Evolutionary conservation across 805 yeast genomes (phyloP), one percentile per base, ranked within the genome.

Genomic region (Danielozyma ontarioensis): DNA sequence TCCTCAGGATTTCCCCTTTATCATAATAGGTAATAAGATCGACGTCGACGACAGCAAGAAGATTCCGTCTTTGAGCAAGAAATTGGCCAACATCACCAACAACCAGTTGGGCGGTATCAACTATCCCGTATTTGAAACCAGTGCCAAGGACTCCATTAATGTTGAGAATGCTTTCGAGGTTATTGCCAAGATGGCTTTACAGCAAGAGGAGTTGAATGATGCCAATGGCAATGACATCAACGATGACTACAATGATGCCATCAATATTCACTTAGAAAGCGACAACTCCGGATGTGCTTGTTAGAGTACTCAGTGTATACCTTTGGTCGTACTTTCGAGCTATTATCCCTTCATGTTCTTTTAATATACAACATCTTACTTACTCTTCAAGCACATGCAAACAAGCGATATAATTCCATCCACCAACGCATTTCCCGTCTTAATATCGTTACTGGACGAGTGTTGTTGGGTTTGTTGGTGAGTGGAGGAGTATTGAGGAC

Each of bases 101-200:
- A 62, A 64, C 43, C 72, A 66, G 42, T 73, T 55, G 64, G 94
- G 62, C 2, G 86, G 88, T 42, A 70, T 88, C 40, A 62, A 57
- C 46, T 64, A 64, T 45, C 97, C 98, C 3, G 79, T 89, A 39
- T 90, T 93, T 53, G 96, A 90, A 60, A 90, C 98, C n/a, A 80
- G 93, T 69, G 98, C 98, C 13, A 93, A 90, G 65, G 96, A 88
- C 57, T 88, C 93, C 12, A 85, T 89, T 31, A 94, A 94, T 48
- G 96, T 90, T 23, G 96, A 89, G 53, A 80, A 83, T 50, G 97
- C 97, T 3, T 90, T 90, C 53, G 97, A 93, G 57, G 95, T 89
- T 27, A 85, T 90, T 49, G 96, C 96, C 21, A 76, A 96, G 51
- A 87, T 86, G 65, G 98, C 97, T 0, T 68, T 90, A 50, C 96